A percentile compares a stretch with the other conserved stretches of the same genome.
Conservation (phyloP, 352 stramenopile species). For the Globisporangium barbulae region DNA sequence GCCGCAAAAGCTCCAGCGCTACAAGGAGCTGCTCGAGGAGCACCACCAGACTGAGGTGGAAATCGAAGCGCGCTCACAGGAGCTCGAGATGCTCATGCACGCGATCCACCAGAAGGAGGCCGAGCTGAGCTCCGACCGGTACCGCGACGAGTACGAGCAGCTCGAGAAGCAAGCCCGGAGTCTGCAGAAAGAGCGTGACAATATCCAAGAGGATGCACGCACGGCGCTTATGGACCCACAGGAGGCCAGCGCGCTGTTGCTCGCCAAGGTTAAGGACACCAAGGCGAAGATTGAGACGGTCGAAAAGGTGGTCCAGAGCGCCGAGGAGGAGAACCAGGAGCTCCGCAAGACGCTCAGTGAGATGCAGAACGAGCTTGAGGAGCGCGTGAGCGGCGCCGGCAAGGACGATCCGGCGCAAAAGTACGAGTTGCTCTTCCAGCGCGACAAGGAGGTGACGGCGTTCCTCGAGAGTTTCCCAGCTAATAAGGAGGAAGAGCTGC, state of each 20-base stretch:
- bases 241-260: constrained; percentile 71
- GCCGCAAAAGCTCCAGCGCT: constrained; percentile 79
- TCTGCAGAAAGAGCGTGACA: constrained; percentile 76
- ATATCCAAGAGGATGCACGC: constrained; percentile 75
- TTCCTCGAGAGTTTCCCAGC: constrained; percentile 86
- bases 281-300: constrained; percentile 81
- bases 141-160: constrained; percentile 72
- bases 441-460: constrained; percentile 90
- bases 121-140: constrained; percentile 63
- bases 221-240: constrained; percentile 89
- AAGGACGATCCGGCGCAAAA: constrained; percentile 73
- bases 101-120: constrained; percentile 73
- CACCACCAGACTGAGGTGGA: constrained; percentile 71
- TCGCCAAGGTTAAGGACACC: constrained; percentile 87
- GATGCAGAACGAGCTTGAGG: constrained; percentile 59
- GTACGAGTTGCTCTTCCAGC: constrained; percentile 86
- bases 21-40: constrained; percentile 73
- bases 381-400: constrained; percentile 53
- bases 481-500: constrained; percentile 63
- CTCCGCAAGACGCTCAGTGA: constrained; percentile 51
- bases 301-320: constrained; percentile 49
- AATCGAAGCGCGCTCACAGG: constrained; percentile 62
- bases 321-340: constrained; percentile 54
- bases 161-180: constrained; percentile 63
- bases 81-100: constrained; percentile 73